phyloP scores from a whole-genome alignment of 257 asterid genomes.

The Solanum megistacrolobum region DNA sequence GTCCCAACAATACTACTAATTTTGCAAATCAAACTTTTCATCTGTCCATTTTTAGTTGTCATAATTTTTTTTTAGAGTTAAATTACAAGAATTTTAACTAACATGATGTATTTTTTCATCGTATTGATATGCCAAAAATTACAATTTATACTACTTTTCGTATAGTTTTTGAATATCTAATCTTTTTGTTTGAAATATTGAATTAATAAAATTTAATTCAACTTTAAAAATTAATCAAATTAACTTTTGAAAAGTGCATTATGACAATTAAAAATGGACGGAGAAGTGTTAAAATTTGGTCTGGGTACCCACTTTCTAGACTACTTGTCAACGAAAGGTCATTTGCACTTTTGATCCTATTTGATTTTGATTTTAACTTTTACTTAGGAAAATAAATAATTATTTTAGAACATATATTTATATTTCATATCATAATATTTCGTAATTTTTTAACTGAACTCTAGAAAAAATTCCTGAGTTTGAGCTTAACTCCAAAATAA shows the following conservation, averaged over 20 bases:
- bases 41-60: too few species aligned
- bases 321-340: background rate
- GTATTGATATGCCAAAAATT: too few species aligned
- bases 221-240: too few species aligned
- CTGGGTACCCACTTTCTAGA: background rate
- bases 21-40: background rate
- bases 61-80: accelerated
- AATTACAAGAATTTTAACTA: accelerated
- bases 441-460: background rate
- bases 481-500: background rate
- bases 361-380: too few species aligned
- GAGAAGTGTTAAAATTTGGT: background rate
- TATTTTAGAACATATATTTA: too few species aligned
- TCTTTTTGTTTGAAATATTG: too few species aligned
- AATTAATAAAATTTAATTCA: too few species aligned
- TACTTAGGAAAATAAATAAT: background rate
- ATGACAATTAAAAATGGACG: background rate
- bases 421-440: too few species aligned
- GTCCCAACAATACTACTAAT: background rate
- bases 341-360: background rate
- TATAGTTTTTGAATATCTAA: too few species aligned
- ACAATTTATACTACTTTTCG: too few species aligned
- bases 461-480: too few species aligned
- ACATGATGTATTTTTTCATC: too few species aligned
- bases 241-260: accelerated